Percentiles rank a stretch among this genome's conserved stretches.
phyloP scores from a whole-genome alignment of 2,329 filamentous ascomycete genomes.

The Fonsecaea multimorphosa region DNA sequence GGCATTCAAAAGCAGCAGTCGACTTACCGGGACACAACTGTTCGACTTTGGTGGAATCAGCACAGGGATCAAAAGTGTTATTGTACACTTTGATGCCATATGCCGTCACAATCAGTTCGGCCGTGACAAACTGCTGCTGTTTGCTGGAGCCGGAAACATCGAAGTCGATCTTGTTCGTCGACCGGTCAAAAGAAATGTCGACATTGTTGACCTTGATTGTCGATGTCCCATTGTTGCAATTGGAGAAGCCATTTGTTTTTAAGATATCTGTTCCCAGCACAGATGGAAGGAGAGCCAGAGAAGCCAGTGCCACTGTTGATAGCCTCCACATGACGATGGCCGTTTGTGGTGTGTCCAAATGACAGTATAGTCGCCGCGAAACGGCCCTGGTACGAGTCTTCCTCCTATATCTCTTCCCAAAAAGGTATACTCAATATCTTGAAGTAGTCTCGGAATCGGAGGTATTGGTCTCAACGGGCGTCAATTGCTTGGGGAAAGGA shows the following conservation, averaged over 20 bases:
- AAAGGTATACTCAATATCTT: background rate
- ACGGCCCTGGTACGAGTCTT: background rate
- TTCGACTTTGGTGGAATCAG: conserved; percentile 66
- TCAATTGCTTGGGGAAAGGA: background rate
- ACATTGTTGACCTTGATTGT: conserved; percentile 74
- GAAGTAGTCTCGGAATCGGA: background rate
- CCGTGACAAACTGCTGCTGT: conserved; percentile 78
- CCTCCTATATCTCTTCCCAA: background rate
- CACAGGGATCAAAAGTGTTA: conserved; percentile 84
- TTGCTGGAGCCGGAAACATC: conserved; percentile 79
- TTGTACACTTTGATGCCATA: conserved; percentile 83
- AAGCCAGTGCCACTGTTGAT: conserved; percentile 27
- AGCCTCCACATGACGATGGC: conserved; percentile 29
- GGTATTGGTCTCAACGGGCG: background rate
- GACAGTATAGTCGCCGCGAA: background rate
- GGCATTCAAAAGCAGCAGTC: background rate
- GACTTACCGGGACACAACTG: conserved; percentile 79
- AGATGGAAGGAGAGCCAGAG: conserved; percentile 31
- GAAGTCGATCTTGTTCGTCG: conserved; percentile 75
- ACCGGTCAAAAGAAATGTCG: conserved; percentile 78
- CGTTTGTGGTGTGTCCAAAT: conserved; percentile 13
- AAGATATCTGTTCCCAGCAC: conserved; percentile 74
- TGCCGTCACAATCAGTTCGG: conserved; percentile 75
- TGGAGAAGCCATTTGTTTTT: conserved; percentile 78
- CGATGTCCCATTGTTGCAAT: conserved; percentile 64